phyloP scores from a whole-genome alignment of 495 filamentous ascomycete species.

The Pyronema omphalodes region DNA sequence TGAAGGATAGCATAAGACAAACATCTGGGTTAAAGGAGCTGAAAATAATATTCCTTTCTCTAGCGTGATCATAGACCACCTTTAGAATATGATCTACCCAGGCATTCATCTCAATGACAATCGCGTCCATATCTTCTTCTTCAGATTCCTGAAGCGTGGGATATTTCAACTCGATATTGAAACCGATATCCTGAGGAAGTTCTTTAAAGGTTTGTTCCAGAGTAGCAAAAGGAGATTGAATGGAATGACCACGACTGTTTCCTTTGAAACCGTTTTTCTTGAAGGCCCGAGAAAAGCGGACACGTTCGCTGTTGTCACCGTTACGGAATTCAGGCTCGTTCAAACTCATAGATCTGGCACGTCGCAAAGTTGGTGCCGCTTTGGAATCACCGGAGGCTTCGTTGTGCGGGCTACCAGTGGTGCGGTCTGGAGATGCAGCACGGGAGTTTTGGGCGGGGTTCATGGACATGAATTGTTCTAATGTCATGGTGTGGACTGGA shows the following conservation, averaged over 20 bases:
- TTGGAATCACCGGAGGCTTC: neutral
- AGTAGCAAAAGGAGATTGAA: conserved; percentile 87
- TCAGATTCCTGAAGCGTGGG: conserved; percentile 91
- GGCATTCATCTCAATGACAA: conserved; percentile 88
- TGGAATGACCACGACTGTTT: conserved; percentile 80
- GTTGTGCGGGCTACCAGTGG: neutral
- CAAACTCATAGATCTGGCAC: conserved; percentile 38
- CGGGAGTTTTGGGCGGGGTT: conserved; percentile 28
- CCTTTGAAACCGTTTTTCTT: conserved; percentile 89
- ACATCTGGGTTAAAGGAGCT: conserved; percentile 94
- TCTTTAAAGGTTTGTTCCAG: conserved; percentile 81
- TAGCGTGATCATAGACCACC: conserved; percentile 61
- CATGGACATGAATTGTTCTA: conserved; percentile 47
- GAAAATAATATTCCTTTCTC: conserved; percentile 69
- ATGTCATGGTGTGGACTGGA: conserved; percentile 80
- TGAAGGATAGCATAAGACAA: conserved; percentile 81
- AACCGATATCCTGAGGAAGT: conserved; percentile 62
- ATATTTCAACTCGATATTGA: conserved; percentile 99
- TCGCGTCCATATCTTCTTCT: conserved; percentile 93
- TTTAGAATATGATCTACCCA: conserved; percentile 86
- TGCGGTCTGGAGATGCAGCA: conserved; percentile 32
- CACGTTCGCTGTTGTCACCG: conserved; percentile 62
- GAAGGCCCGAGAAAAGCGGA: conserved; percentile 93
- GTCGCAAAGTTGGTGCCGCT: conserved; percentile 16
- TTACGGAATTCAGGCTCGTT: conserved; percentile 26